Evolutionary conservation across 2,329 filamentous ascomycete species (phyloP).

Genomic region (Aureobasidium sp.): DNA sequence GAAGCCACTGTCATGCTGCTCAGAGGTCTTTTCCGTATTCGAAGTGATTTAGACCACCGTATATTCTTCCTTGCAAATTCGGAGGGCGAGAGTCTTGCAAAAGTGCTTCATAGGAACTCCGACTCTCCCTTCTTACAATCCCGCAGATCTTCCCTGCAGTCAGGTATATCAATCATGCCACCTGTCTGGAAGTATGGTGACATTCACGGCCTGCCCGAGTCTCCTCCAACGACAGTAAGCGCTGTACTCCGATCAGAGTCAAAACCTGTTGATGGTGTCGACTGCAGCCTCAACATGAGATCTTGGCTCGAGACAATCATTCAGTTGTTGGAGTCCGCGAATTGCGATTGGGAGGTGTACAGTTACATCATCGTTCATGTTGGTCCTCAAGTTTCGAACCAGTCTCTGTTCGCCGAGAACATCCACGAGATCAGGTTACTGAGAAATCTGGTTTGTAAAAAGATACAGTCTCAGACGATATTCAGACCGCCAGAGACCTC

Average conservation of each 20-base stretch:
- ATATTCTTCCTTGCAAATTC: slow-evolving; percentile 64
- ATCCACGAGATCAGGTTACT: slow-evolving; percentile 69
- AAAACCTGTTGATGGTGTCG: neutral
- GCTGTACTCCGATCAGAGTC: slow-evolving; percentile 42
- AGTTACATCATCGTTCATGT: slow-evolving; percentile 83
- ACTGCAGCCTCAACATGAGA: slow-evolving; percentile 13
- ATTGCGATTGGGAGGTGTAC: slow-evolving; percentile 70
- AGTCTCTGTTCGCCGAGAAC: slow-evolving; percentile 70
- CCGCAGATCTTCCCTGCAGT: slow-evolving; percentile 12
- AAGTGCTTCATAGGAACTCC: slow-evolving; percentile 43
- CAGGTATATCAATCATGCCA: slow-evolving; percentile 11
- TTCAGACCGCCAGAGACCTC: slow-evolving; percentile 74
- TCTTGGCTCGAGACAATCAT: slow-evolving; percentile 18
- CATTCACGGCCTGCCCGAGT: slow-evolving; percentile 47
- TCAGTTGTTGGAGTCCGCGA: slow-evolving; percentile 14
- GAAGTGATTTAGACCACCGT: slow-evolving; percentile 72
- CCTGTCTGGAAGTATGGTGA: slow-evolving; percentile 54
- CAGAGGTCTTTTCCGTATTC: slow-evolving; percentile 61
- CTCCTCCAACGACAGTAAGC: slow-evolving; percentile 43
- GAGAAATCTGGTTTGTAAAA: slow-evolving; percentile 70
- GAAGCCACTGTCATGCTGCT: slow-evolving; percentile 24
- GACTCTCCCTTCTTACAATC: slow-evolving; percentile 6
- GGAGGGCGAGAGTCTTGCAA: slow-evolving; percentile 67
- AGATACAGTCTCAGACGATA: slow-evolving; percentile 69
- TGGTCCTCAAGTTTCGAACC: slow-evolving; percentile 82